Evolutionary conservation across 306 rosid species (phyloP).

Genomic region (Glycyrrhiza uralensis): DNA sequence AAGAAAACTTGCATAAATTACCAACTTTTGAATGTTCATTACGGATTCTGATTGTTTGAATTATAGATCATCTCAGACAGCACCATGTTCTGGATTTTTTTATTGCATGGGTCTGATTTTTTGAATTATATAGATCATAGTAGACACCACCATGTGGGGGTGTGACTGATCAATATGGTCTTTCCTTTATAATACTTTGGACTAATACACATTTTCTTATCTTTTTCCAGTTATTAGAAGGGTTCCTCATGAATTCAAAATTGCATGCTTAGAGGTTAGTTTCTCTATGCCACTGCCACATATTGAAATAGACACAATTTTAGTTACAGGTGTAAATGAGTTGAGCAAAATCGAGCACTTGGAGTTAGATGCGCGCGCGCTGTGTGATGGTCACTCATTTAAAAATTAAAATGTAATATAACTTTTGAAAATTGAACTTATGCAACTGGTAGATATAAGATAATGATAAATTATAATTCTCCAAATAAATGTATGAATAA

Average conservation of each 20-base stretch:
- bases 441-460: not conserved
- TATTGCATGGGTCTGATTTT: not conserved
- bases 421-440: not conserved
- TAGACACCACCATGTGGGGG: not conserved
- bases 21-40: not conserved
- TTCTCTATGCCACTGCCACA: not conserved
- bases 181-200: constrained; percentile 7
- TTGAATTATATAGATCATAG: not conserved
- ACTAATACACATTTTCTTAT: constrained; percentile 19
- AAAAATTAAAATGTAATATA: too few species aligned
- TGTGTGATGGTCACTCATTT: not conserved
- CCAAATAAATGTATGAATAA: not conserved
- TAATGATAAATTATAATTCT: not conserved
- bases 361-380: too few species aligned
- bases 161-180: not conserved
- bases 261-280: constrained; percentile 89
- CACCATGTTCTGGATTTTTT: not conserved
- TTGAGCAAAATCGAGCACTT: not conserved
- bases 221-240: constrained; percentile 75
- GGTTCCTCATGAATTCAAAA: constrained; percentile 98
- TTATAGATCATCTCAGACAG: not conserved
- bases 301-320: constrained; percentile 5
- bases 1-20: not conserved
- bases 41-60: not conserved
- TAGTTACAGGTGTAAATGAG: not conserved